A percentile compares a stretch with the other conserved stretches of the same genome.
phyloP scores from a whole-genome alignment of 805 yeast species.

The Schwanniomyces sp. region DNA sequence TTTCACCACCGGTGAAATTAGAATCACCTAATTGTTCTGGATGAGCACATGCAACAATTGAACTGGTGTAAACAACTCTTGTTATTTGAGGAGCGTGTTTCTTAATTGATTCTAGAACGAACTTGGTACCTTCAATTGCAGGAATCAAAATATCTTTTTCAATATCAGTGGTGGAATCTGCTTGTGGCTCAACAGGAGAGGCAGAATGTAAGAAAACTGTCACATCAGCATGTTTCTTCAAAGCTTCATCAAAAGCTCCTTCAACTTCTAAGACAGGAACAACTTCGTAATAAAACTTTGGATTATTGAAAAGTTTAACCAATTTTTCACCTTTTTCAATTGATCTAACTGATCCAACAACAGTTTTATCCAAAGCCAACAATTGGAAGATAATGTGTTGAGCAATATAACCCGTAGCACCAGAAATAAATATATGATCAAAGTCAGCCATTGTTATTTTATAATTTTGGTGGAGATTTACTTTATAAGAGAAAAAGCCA shows the following conservation, averaged over 20 bases:
- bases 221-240: constrained; percentile 46
- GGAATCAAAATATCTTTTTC: constrained; percentile 51
- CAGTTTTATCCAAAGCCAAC: constrained; percentile 40
- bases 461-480: no score
- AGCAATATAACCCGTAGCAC: constrained; percentile 57
- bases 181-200: constrained; percentile 47
- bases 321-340: constrained; percentile 38
- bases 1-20: constrained; percentile 16
- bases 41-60: constrained; percentile 46
- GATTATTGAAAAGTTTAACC: constrained; percentile 21
- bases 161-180: constrained; percentile 34
- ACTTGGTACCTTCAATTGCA: constrained; percentile 50
- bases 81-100: constrained; percentile 41
- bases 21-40: background rate
- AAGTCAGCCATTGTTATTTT: no score
- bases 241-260: constrained; percentile 42
- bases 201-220: constrained; percentile 59
- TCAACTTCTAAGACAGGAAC: constrained; percentile 45
- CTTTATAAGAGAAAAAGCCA: no score
- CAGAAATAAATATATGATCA: constrained; percentile 52
- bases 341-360: constrained; percentile 51
- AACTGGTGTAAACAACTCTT: constrained; percentile 53
- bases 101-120: constrained; percentile 47
- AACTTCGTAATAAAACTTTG: constrained; percentile 27
- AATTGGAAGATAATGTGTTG: constrained; percentile 45